Evolutionary conservation across 371 early-diverging fungal species (phyloP), one percentile per base, ranked within the genome.

Genomic region (Paraphysoderma sedebokerense): DNA sequence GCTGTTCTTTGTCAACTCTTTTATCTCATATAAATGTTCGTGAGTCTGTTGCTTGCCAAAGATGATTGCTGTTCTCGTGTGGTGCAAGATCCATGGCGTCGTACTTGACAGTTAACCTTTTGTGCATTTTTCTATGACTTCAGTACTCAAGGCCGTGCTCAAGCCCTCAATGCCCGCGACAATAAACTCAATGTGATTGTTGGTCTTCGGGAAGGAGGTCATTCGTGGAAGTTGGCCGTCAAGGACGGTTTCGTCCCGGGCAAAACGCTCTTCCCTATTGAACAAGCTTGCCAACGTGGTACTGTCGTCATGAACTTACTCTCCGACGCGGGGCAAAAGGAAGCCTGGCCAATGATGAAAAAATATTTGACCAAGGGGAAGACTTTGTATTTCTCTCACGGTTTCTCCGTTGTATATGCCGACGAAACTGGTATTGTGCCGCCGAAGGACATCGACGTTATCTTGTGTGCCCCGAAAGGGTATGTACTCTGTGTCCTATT

Each of bases 301-400:
- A 79, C 83, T 51, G 77, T 90, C 63, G 76, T 96, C 68, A 80
- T 91, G 82, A 86, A 92, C 82, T 70, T 96, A 52, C 77, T 96
- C 28, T 91, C 92, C 9, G 96, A 96, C 68, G 96, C 96, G 40
- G 89, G 82, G 45, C 96, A 96, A 66, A 87, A 76, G 67, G 82
- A 82, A 48, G 74, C 81, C 56, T 96, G 96, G 96, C 74, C 81
- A 58, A 61, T 77, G 53, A 73, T 96, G 71, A 79, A 82, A 72
- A 82, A 83, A 46, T 75, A 79, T 60, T 60, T 96, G 49, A 91
- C 90, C 57, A 85, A 86, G 55, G 96, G 92, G 61, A 96, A 96
- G 81, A 92, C 93, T 26, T 82, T 96, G 47, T 92, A 89, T 76
- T 96, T 96, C 70, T 86, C 87, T 48, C 93, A 96, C 73, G 96